These are phyloP conservation scores for Pythium aquatile DNA, from an alignment of 352 stramenopile species.

Conservation along the genomic window DNA sequence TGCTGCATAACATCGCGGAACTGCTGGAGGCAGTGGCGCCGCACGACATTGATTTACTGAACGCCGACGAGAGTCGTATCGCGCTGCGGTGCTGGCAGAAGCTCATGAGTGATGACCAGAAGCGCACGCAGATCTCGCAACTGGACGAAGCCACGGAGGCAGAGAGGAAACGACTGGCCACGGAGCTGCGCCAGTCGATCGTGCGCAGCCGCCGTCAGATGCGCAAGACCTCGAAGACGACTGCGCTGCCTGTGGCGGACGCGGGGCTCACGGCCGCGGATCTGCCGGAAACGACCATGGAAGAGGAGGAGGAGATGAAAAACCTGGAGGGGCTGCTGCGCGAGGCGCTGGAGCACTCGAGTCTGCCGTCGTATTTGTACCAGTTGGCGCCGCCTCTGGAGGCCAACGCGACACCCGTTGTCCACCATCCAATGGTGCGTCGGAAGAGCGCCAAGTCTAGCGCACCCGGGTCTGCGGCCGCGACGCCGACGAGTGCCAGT, in stretches of 20 bases:
- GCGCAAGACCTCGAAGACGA: slow-evolving; percentile 54
- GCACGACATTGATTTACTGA: slow-evolving; percentile 63
- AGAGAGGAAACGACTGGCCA: slow-evolving; percentile 38
- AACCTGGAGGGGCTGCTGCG: slow-evolving; percentile 25
- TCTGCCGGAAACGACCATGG: slow-evolving; percentile 3
- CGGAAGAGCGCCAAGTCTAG: slow-evolving; percentile 33
- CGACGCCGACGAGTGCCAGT: not conserved
- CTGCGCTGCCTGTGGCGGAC: not conserved
- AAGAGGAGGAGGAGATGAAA: slow-evolving; percentile 11
- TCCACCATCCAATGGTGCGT: slow-evolving; percentile 63
- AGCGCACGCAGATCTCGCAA: slow-evolving; percentile 41
- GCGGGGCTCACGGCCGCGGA: not conserved
- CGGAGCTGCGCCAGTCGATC: slow-evolving; percentile 61
- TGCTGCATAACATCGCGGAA: slow-evolving; percentile 46
- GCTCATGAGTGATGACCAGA: slow-evolving; percentile 39
- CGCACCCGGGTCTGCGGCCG: not conserved
- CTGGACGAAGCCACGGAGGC: slow-evolving; percentile 29
- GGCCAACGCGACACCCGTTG: slow-evolving; percentile 16
- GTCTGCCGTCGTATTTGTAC: slow-evolving; percentile 21
- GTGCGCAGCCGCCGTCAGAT: slow-evolving; percentile 73
- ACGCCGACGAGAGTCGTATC: slow-evolving; percentile 70
- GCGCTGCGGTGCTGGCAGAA: slow-evolving; percentile 75
- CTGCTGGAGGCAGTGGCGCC: slow-evolving; percentile 38
- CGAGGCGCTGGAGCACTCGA: slow-evolving; percentile 26
- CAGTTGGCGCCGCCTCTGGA: slow-evolving; percentile 15